Evolutionary conservation across 345 rosid genomes (phyloP), one percentile per base, ranked within the genome.

Genomic region (Citrus hindsii): DNA sequence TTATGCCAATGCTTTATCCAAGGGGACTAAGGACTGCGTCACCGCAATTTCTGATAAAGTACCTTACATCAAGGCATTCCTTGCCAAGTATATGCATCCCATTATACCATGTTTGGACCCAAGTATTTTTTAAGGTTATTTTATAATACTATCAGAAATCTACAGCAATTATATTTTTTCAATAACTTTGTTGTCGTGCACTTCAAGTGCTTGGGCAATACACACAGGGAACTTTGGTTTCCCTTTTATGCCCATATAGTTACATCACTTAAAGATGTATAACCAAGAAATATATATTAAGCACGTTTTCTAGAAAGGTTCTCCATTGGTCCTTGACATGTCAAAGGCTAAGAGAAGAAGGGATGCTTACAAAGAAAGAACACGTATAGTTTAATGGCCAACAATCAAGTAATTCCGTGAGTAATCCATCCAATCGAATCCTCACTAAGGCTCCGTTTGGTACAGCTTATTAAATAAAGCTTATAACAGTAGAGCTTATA

Each of bases 1-100:
- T 21, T 33, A 10, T 22, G 76, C 64, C 5, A 4, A 73, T 32
- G 32, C 66, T 56, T 73, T 71, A 27, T 27, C 60, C 27, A 53
- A 37, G 42, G 62, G 42, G 8, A 71, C 73, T 6, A 60, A 76
- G 13, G 59, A 60, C 3, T 85, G 85, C 9, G 76, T 86, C 1
- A 68, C 80, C 42, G 87, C 85, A 14, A 80, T 60, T 21, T 65
- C 83, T 7, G 89, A 85, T 33, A 86, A 86, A 78, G 73, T 85
- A 4, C 75, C 86, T 0, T 83, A 80, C 76, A 76, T 82, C 46
- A 82, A 61, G 10, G 61, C 28, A 63, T 24, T 48, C 69, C 60
- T 82, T 25, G 63, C 81, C 7, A 18, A 55, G 1, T 0, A 38
- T 46, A 78, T 32, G 77, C 81, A 72, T 22, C 73, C 0, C 51